Conservation (phyloP, 1,284 basidiomycete species). For the Malassezia sympodialis region DNA sequence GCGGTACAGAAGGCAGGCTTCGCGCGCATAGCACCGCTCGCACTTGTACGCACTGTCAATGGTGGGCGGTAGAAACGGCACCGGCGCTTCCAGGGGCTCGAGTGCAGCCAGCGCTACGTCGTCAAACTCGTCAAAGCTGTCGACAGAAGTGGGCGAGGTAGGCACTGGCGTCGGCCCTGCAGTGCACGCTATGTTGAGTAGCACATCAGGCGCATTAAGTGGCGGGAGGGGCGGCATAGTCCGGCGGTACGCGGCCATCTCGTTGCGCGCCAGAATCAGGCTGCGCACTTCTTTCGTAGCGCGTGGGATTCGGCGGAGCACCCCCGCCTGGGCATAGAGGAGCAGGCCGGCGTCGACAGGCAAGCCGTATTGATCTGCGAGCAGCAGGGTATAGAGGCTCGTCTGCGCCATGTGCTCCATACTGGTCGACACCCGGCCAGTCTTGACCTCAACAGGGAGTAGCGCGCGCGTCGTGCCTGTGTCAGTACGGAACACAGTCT, state of each 20-base stretch:
- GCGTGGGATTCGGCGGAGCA: slow-evolving; percentile 69
- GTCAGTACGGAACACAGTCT: slow-evolving; percentile 45
- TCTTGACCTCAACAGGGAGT: slow-evolving; percentile 87
- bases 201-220: neutral
- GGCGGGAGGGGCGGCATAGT: slow-evolving; percentile 25
- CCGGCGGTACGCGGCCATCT: slow-evolving; percentile 65
- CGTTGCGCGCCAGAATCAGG: slow-evolving; percentile 71
- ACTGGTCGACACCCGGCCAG: slow-evolving; percentile 61
- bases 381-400: slow-evolving; percentile 86
- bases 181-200: neutral
- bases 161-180: neutral
- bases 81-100: slow-evolving; percentile 5
- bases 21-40: slow-evolving; percentile 67
- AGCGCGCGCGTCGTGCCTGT: slow-evolving; percentile 49
- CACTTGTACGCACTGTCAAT: slow-evolving; percentile 74
- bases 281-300: slow-evolving; percentile 71
- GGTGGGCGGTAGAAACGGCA: slow-evolving; percentile 57
- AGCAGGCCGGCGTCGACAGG: slow-evolving; percentile 62
- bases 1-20: slow-evolving; percentile 88
- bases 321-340: slow-evolving; percentile 84
- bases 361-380: slow-evolving; percentile 72
- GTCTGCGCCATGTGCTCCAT: slow-evolving; percentile 88
- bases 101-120: neutral
- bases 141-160: neutral
- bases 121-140: slow-evolving; percentile 6